Percentiles rank a stretch among this genome's conserved stretches.
These are phyloP conservation scores for Galerina marginata DNA, from an alignment of 768 basidiomycete genomes.

Conservation along the genomic window DNA sequence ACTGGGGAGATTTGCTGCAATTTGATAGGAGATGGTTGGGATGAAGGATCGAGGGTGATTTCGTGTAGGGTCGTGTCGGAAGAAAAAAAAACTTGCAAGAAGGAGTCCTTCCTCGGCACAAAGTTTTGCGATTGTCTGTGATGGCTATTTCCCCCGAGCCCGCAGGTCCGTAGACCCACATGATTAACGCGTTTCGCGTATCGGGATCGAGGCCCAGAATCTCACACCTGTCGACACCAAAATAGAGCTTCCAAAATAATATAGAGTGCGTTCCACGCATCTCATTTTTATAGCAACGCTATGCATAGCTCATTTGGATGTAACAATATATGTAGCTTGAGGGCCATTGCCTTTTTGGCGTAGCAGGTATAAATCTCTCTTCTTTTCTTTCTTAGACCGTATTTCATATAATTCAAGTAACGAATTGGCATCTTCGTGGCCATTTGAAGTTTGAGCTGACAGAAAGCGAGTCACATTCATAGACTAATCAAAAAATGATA, in stretches of 20 bases:
- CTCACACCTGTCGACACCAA: neutral
- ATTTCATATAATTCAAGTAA: too few relatives aligned
- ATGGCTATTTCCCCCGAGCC: constrained; percentile 19
- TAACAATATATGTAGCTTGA: too few relatives aligned
- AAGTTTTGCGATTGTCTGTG: constrained; percentile 12
- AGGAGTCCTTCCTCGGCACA: constrained; percentile 23
- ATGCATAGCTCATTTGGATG: too few relatives aligned
- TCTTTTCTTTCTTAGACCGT: too few relatives aligned
- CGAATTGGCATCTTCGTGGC: too few relatives aligned
- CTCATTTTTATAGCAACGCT: too few relatives aligned
- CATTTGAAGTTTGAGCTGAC: too few relatives aligned
- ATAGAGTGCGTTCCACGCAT: too few relatives aligned
- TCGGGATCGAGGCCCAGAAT: neutral
- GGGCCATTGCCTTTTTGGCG: too few relatives aligned
- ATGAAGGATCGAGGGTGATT: constrained; percentile 30
- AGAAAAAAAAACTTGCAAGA: constrained; percentile 43
- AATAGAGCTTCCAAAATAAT: too few relatives aligned
- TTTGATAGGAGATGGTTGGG: constrained; percentile 36
- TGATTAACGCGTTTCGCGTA: neutral
- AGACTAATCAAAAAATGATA: neutral
- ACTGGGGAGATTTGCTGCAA: constrained; percentile 15
- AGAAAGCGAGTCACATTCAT: too few relatives aligned
- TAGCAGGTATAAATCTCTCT: too few relatives aligned
- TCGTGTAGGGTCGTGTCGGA: constrained; percentile 28
- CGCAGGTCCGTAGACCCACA: constrained; percentile 20